A percentile compares a stretch with the other conserved stretches of the same genome.
These are phyloP conservation scores for Cladorrhinum sp. DNA, from an alignment of 2,329 filamentous ascomycete genomes.

Conservation along the genomic window DNA sequence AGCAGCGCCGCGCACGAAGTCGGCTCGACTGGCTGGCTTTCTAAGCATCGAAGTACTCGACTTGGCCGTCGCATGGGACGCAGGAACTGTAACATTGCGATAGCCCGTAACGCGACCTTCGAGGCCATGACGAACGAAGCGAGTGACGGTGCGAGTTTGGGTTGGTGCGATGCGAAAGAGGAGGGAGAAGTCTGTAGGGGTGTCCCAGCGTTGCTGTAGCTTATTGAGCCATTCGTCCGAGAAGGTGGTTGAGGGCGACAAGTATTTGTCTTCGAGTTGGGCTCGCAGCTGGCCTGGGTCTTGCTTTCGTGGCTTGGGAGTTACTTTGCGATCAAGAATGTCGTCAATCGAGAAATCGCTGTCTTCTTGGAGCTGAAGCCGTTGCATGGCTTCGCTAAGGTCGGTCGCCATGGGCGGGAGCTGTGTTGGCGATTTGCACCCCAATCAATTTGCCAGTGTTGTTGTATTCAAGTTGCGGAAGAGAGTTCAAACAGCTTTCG, in stretches of 20 bases:
- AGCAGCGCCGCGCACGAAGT: constrained; percentile 88
- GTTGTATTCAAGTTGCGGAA: background rate
- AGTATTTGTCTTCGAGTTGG: constrained; percentile 71
- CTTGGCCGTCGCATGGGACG: constrained; percentile 85
- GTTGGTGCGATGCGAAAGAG: constrained; percentile 86
- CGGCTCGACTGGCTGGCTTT: constrained; percentile 80
- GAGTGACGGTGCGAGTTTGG: constrained; percentile 89
- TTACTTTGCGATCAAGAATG: constrained; percentile 48
- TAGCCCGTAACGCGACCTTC: constrained; percentile 93
- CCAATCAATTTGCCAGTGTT: background rate
- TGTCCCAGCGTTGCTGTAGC: constrained; percentile 86
- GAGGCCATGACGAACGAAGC: constrained; percentile 86
- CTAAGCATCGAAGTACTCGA: constrained; percentile 87
- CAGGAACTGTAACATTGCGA: constrained; percentile 87
- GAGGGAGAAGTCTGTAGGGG: constrained; percentile 73
- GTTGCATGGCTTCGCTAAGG: constrained; percentile 48
- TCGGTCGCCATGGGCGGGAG: constrained; percentile 28
- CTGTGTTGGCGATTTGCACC: constrained; percentile 3
- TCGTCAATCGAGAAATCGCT: constrained; percentile 50
- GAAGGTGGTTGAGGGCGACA: constrained; percentile 77
- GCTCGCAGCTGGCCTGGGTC: constrained; percentile 63
- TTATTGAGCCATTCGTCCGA: constrained; percentile 82
- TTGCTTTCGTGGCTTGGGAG: constrained; percentile 45
- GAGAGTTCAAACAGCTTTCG: background rate
- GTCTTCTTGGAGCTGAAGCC: constrained; percentile 44